Conservation (phyloP, 176 grass and related monocot species). For the Chloris gayana region DNA sequence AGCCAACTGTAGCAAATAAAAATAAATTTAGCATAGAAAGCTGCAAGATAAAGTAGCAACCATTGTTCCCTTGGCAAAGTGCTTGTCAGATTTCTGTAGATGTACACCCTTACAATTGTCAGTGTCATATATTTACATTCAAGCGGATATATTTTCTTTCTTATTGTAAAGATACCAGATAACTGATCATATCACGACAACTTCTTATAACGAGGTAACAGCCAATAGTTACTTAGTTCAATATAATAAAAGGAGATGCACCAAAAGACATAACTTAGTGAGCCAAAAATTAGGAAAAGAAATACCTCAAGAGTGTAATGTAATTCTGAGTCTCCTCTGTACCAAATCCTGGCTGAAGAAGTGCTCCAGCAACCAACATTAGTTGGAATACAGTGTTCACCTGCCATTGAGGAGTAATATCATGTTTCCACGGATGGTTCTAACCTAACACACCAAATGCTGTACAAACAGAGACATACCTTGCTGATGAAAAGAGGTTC, state of each 20-base stretch:
- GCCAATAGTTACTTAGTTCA: constrained; percentile 8
- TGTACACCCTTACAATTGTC: not conserved
- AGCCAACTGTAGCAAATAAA: constrained; percentile 69
- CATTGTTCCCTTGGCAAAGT: not conserved
- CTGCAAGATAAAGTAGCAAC: constrained; percentile 21
- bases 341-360: constrained; percentile 94
- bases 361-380: constrained; percentile 80
- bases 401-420: constrained; percentile 47
- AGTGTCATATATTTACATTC: not conserved
- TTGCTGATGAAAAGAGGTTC: constrained; percentile 97
- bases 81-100: not conserved
- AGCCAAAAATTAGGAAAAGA: constrained; percentile 15
- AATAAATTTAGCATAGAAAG: constrained; percentile 27
- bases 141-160: not conserved
- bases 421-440: constrained; percentile 31
- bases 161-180: constrained; percentile 12
- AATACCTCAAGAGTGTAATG: constrained; percentile 67
- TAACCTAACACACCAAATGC: constrained; percentile 23
- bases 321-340: constrained; percentile 73
- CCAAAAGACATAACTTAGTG: not conserved
- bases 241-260: not conserved
- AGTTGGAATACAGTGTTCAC: constrained; percentile 92
- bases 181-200: not conserved
- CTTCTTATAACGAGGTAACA: not conserved
- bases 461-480: constrained; percentile 44